These are phyloP conservation scores for Caloboletus inedulis DNA, from an alignment of 1,284 basidiomycete genomes.

Conservation along the genomic window DNA sequence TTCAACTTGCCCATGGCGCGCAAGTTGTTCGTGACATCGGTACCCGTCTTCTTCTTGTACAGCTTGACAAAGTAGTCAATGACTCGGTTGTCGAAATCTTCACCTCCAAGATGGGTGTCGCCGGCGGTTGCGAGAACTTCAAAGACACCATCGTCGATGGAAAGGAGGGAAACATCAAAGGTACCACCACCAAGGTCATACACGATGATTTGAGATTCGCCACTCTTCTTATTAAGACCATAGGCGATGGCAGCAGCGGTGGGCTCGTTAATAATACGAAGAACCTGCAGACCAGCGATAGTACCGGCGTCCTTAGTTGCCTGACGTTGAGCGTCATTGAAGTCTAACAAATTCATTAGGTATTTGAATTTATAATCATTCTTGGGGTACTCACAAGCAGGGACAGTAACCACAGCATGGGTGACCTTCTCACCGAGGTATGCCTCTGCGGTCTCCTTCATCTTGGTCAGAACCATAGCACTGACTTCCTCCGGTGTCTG, in stretches of 20 bases:
- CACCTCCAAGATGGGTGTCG: constrained; percentile 98
- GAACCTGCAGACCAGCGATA: constrained; percentile 93
- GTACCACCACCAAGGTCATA: constrained; percentile 99
- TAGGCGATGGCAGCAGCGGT: constrained; percentile 98
- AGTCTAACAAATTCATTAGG: constrained; percentile 53
- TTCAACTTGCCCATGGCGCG: constrained; percentile 96
- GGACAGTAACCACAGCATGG: constrained; percentile 97
- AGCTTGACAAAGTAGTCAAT: constrained; percentile 90
- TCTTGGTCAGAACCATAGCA: constrained; percentile 94
- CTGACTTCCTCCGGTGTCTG: constrained; percentile 86
- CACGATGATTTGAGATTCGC: constrained; percentile 95
- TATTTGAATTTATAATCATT: constrained; percentile 21
- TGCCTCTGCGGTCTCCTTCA: constrained; percentile 99
- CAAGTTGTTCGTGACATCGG: constrained; percentile 84
- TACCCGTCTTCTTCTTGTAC: constrained; percentile 95
- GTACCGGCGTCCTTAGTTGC: constrained; percentile 98
- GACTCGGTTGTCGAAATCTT: constrained; percentile 98
- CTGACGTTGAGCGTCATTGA: constrained; percentile 99
- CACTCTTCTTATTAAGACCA: constrained; percentile 94
- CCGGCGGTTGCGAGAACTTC: constrained; percentile 97
- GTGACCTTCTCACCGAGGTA: constrained; percentile 97
- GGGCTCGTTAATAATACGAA: constrained; percentile 99
- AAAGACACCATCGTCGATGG: constrained; percentile 97
- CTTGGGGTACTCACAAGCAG: constrained; percentile 63
- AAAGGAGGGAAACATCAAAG: constrained; percentile 97